Conservation (phyloP, 1,284 basidiomycete genomes). For the Violaceomyces palustris region DNA sequence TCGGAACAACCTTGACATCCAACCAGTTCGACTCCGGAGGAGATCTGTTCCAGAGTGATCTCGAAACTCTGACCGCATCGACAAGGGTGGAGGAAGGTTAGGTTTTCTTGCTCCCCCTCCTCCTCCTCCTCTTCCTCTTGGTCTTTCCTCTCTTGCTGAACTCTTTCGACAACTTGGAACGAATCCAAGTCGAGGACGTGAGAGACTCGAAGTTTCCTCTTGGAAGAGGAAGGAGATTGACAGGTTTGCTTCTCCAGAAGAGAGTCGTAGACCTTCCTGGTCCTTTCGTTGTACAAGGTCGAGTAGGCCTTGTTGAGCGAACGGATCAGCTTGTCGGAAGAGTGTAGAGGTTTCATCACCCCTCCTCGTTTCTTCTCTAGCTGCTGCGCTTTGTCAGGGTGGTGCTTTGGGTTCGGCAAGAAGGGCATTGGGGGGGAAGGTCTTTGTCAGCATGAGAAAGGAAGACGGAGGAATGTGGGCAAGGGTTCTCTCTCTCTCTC, state of each 20-base stretch:
- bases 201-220: slow-evolving; percentile 8
- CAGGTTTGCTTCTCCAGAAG: too few species aligned
- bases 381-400: slow-evolving; percentile 30
- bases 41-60: slow-evolving; percentile 9
- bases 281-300: slow-evolving; percentile 10
- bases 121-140: not conserved
- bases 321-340: slow-evolving; percentile 15
- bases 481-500: too few species aligned
- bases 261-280: slow-evolving; percentile 13
- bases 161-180: slow-evolving; percentile 6
- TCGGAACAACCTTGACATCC: slow-evolving; percentile 26
- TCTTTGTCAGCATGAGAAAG: too few species aligned
- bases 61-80: slow-evolving; percentile 14
- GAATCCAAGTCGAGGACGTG: slow-evolving; percentile 17
- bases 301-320: slow-evolving; percentile 20
- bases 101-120: not conserved
- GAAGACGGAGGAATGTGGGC: too few species aligned
- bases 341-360: too few species aligned
- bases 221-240: too few species aligned
- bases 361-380: too few species aligned
- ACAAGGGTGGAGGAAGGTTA: slow-evolving; percentile 14
- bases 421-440: too few species aligned
- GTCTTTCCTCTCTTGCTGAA: not conserved
- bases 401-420: too few species aligned
- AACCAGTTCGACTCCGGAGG: slow-evolving; percentile 9